Evolutionary conservation across 768 basidiomycete species (phyloP).

Genomic region (Trametes coccinea): DNA sequence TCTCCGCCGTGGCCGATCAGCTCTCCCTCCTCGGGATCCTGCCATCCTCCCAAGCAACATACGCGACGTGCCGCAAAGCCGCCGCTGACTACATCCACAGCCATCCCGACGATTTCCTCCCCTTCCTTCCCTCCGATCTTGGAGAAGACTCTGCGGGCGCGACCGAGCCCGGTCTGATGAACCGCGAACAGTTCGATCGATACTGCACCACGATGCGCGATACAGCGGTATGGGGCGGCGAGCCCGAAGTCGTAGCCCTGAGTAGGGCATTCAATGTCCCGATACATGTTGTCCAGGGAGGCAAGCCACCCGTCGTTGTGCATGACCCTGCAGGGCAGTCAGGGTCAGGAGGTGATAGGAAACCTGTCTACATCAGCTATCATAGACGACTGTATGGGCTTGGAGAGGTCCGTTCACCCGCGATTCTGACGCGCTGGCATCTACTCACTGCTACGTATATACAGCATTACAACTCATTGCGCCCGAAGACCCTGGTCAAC

Average conservation of each 20-base stretch:
- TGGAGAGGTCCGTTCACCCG: conserved; percentile 73
- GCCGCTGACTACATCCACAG: conserved; percentile 81
- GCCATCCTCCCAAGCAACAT: conserved; percentile 56
- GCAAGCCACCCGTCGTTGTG: conserved; percentile 77
- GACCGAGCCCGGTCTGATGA: conserved; percentile 72
- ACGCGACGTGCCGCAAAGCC: conserved; percentile 57
- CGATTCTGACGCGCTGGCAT: neutral
- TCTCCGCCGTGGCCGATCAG: conserved; percentile 92
- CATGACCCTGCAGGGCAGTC: conserved; percentile 58
- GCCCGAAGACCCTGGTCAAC: conserved; percentile 45
- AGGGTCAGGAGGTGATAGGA: conserved; percentile 37
- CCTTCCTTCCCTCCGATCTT: conserved; percentile 78
- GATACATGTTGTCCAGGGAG: conserved; percentile 89
- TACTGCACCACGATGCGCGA: conserved; percentile 81
- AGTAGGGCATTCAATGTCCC: conserved; percentile 78
- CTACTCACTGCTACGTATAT: conserved; percentile 7
- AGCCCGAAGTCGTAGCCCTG: conserved; percentile 93
- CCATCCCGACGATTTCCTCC: conserved; percentile 89
- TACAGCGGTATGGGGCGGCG: conserved; percentile 95
- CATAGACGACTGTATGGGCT: conserved; percentile 93
- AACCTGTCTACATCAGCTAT: conserved; percentile 77
- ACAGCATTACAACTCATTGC: conserved; percentile 88
- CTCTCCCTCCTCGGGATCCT: conserved; percentile 71
- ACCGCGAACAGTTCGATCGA: conserved; percentile 54
- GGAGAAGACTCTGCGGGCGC: conserved; percentile 72